Conservation (phyloP, 495 filamentous ascomycete species). For the Aspergillus indologenus region DNA sequence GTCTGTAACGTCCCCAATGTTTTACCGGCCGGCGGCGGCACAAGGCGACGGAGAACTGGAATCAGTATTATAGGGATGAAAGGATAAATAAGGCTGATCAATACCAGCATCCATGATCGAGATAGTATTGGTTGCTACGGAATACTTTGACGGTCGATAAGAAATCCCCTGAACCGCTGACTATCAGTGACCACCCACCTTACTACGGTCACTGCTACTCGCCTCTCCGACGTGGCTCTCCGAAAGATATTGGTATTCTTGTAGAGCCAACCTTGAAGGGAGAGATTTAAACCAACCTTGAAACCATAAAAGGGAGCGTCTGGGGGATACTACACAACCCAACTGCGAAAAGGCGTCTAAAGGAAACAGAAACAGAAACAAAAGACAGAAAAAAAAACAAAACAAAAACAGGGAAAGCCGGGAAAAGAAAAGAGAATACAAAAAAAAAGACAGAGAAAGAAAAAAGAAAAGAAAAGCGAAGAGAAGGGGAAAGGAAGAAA, state of each 20-base stretch:
- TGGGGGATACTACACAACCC: too few relatives aligned
- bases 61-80: background rate
- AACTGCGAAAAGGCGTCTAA: background rate
- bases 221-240: background rate
- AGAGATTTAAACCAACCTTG: too few relatives aligned
- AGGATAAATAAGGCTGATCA: background rate
- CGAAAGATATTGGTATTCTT: background rate
- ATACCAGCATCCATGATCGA: too few relatives aligned
- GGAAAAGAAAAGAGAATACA: background rate
- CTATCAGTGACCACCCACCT: too few relatives aligned
- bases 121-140: too few relatives aligned
- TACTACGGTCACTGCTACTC: background rate
- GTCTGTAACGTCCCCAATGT: constrained; percentile 6
- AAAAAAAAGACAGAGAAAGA: constrained; percentile 5
- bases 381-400: background rate
- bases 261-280: background rate
- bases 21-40: background rate
- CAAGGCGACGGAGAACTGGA: background rate
- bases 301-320: too few relatives aligned
- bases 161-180: too few relatives aligned
- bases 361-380: background rate
- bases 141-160: too few relatives aligned
- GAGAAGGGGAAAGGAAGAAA: constrained; percentile 6
- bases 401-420: background rate
- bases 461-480: background rate